phyloP scores from a whole-genome alignment of 2,329 filamentous ascomycete genomes.

The Xylaria sp. region DNA sequence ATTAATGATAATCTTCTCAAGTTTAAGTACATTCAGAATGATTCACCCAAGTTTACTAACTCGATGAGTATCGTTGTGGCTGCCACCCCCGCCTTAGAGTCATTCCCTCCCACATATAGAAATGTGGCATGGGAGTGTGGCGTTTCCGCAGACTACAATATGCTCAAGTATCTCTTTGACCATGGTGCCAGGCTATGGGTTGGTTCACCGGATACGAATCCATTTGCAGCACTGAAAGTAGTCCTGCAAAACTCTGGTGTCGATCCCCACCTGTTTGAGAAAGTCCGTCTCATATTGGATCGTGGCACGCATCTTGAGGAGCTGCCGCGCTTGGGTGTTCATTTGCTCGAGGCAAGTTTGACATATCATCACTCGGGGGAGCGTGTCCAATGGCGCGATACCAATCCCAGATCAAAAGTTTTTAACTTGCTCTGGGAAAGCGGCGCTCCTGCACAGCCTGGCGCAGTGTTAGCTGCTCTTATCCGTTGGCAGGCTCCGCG shows the following conservation, averaged over 20 bases:
- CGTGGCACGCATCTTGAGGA: neutral
- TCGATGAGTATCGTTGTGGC: neutral
- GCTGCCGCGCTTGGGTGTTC: neutral
- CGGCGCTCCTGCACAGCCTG: neutral
- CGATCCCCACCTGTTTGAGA: neutral
- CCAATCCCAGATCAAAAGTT: neutral
- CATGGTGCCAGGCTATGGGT: neutral
- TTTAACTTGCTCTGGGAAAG: neutral
- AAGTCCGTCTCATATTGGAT: neutral
- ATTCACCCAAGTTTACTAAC: neutral
- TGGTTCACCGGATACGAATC: neutral
- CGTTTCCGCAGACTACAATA: neutral
- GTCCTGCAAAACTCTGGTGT: neutral
- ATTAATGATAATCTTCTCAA: neutral
- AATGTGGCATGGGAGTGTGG: neutral
- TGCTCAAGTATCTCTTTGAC: neutral
- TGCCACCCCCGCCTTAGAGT: neutral
- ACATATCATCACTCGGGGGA: too few relatives aligned
- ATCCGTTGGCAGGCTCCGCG: neutral
- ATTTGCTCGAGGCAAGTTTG: neutral
- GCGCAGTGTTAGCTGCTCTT: neutral
- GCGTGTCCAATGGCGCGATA: neutral
- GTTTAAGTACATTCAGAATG: too few relatives aligned
- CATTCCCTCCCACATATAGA: neutral
- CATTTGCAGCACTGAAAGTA: neutral